Percentiles rank a stretch among this genome's conserved stretches.
Conservation (phyloP, 1,284 basidiomycete genomes). For the Calocybe gambosa region DNA sequence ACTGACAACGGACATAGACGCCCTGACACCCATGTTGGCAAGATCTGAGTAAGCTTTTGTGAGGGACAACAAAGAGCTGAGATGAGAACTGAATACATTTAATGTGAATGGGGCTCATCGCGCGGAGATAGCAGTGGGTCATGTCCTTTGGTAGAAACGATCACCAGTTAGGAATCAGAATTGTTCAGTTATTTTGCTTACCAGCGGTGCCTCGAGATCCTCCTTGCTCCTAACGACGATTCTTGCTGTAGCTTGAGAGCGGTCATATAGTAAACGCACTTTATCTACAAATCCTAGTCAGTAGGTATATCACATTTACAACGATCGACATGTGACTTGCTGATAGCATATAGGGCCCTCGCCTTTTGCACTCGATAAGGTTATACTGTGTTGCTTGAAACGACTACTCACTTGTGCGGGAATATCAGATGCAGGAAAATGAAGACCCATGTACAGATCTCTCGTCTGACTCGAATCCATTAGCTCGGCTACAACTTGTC, state of each 20-base stretch:
- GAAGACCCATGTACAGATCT: conserved; percentile 72
- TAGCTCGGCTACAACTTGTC: conserved; percentile 78
- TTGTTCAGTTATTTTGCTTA: conserved; percentile 22
- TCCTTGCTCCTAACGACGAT: conserved; percentile 63
- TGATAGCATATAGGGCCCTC: conserved; percentile 39
- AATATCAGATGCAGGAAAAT: conserved; percentile 62
- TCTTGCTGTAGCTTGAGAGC: conserved; percentile 72
- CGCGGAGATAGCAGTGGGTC: conserved; percentile 83
- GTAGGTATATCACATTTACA: neutral
- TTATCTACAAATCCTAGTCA: conserved; percentile 48
- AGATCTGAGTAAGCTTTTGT: conserved; percentile 45
- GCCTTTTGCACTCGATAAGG: conserved; percentile 26
- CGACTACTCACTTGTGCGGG: conserved; percentile 43
- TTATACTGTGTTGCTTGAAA: neutral
- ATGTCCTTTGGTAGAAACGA: conserved; percentile 51
- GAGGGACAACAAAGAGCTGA: conserved; percentile 3
- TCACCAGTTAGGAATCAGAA: conserved; percentile 6
- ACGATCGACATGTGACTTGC: conserved; percentile 24
- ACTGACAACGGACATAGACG: conserved; percentile 75
- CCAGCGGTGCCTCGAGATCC: conserved; percentile 70
- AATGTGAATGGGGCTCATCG: conserved; percentile 88
- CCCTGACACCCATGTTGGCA: conserved; percentile 76
- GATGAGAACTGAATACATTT: conserved; percentile 47
- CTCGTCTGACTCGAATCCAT: conserved; percentile 80
- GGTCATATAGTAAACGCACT: conserved; percentile 78